Conservation (phyloP, 768 basidiomycete species). For the Hericium alpestre region DNA sequence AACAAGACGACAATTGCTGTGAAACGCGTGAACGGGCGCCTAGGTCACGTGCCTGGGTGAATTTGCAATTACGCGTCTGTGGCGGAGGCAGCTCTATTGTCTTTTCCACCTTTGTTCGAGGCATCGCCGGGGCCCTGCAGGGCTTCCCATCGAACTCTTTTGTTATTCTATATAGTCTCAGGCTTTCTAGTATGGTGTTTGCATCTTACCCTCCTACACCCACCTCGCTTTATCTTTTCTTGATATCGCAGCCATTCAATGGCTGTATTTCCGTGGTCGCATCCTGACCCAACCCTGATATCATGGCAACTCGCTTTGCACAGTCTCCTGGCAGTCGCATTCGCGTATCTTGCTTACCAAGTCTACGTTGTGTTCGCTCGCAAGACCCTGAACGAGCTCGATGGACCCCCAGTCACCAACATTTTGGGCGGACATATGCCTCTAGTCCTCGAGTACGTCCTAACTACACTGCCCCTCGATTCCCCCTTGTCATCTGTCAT, state of each 20-base stretch:
- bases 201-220: not conserved
- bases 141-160: not conserved
- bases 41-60: not conserved
- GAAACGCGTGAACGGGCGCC: not conserved
- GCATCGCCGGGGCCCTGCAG: not conserved
- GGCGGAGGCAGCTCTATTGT: not conserved
- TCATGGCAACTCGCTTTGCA: not conserved
- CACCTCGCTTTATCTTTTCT: not conserved
- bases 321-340: not conserved
- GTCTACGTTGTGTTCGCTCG: not conserved
- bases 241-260: not conserved
- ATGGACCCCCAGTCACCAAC: constrained; percentile 1
- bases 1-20: not conserved
- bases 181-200: not conserved
- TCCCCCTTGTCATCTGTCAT: not conserved
- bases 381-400: not conserved
- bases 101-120: not conserved
- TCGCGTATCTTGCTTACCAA: not conserved
- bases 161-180: constrained; percentile 1
- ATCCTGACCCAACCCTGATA: not conserved
- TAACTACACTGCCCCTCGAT: not conserved
- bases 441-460: constrained; percentile 2
- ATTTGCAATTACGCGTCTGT: not conserved
- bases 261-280: not conserved
- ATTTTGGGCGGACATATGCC: constrained; percentile 6